These are phyloP conservation scores for Kuraishia floccosa DNA, from an alignment of 805 yeast species.

Conservation along the genomic window DNA sequence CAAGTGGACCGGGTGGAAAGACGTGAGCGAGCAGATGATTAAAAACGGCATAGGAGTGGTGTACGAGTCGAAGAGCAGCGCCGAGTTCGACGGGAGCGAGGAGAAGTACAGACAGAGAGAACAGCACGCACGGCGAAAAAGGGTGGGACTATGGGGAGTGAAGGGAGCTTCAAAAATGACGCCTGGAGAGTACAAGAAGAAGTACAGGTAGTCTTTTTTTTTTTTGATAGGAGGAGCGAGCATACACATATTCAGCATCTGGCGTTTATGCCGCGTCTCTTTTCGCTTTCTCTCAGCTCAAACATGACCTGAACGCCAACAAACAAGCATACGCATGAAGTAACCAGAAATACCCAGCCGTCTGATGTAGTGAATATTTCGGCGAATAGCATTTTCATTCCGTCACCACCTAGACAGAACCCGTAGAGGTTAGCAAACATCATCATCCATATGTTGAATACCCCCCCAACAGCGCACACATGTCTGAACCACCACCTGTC, in stretches of 20 bases:
- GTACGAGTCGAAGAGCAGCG: conserved; percentile 72
- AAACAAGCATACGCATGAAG: conserved; percentile 57
- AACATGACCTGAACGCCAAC: conserved; percentile 91
- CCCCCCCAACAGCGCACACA: conserved; percentile 80
- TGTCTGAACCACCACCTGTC: conserved; percentile 64
- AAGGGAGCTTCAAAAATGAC: conserved; percentile 40
- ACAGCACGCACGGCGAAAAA: conserved; percentile 38
- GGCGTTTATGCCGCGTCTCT: conserved; percentile 70
- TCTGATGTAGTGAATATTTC: conserved; percentile 63
- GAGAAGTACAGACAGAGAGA: conserved; percentile 48
- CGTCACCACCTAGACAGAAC: conserved; percentile 87
- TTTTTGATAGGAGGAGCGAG: background rate
- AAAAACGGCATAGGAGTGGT: conserved; percentile 75
- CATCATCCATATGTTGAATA: conserved; percentile 92
- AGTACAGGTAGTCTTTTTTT: conserved; percentile 12
- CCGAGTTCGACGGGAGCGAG: conserved; percentile 80
- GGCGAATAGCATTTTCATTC: conserved; percentile 50
- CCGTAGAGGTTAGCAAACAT: conserved; percentile 94
- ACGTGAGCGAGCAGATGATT: conserved; percentile 84
- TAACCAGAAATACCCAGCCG: conserved; percentile 54
- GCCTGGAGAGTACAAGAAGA: conserved; percentile 71
- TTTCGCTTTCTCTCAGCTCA: conserved; percentile 80
- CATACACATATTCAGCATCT: conserved; percentile 42
- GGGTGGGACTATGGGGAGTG: conserved; percentile 62
- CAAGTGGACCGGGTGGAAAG: conserved; percentile 59